Evolutionary conservation across 306 rosid species (phyloP).

Genomic region (Casuarina equisetifolia): DNA sequence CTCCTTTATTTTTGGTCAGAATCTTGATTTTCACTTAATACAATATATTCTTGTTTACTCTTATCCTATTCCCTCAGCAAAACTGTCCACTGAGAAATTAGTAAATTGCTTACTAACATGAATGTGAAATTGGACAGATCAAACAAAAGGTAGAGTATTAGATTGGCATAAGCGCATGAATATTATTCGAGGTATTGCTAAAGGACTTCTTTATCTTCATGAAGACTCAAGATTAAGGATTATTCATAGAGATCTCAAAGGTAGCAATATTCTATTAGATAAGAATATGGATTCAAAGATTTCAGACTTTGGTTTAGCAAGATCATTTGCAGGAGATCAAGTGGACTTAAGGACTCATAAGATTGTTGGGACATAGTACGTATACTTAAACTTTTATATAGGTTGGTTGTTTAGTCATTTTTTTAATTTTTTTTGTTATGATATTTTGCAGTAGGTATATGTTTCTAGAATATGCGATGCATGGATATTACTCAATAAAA

Average conservation of each 20-base stretch:
- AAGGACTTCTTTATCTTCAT: conserved; percentile 33
- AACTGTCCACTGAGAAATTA: not conserved
- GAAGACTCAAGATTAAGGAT: conserved; percentile 37
- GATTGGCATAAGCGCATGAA: conserved; percentile 29
- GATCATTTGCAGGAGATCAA: conserved; percentile 48
- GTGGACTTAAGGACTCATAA: conserved; percentile 39
- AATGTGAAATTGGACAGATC: conserved; percentile 5
- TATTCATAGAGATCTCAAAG: conserved; percentile 49
- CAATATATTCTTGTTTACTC: not conserved
- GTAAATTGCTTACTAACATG: not conserved
- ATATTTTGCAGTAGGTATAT: conserved; percentile 47
- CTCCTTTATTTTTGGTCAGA: conserved; percentile 42
- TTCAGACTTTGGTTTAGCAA: conserved; percentile 65
- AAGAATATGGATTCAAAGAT: conserved; percentile 57
- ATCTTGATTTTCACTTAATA: not conserved
- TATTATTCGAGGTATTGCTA: conserved; percentile 26
- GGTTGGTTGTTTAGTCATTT: not conserved
- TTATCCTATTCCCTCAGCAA: not conserved
- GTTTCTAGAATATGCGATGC: conserved; percentile 47
- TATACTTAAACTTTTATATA: not conserved
- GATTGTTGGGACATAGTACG: conserved; percentile 59
- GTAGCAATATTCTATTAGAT: conserved; percentile 51
- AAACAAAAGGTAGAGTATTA: not conserved
- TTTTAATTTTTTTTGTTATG: not conserved
- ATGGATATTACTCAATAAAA: conserved; percentile 42